These are phyloP conservation scores for Fraxinus paxiana DNA, from an alignment of 305 asterid species.

Conservation along the genomic window DNA sequence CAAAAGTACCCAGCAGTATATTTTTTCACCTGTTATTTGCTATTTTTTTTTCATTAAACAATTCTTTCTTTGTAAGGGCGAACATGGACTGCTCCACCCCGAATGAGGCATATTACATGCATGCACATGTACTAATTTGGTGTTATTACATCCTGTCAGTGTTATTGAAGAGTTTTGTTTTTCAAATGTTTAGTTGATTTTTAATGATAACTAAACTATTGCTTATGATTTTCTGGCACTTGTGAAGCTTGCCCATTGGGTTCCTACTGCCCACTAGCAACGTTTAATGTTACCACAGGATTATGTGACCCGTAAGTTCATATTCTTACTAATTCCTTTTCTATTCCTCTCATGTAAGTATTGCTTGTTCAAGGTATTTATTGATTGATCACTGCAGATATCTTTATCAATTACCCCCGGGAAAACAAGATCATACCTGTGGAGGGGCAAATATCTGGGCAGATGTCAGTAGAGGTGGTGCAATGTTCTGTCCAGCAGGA, in stretches of 20 bases:
- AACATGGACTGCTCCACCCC: background rate
- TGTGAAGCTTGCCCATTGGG: constrained; percentile 86
- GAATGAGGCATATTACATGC: background rate
- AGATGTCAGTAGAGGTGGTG: constrained; percentile 57
- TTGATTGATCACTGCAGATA: constrained; percentile 42
- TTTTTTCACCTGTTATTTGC: background rate
- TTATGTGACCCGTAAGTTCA: constrained; percentile 78
- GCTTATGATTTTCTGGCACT: constrained; percentile 13
- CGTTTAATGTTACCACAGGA: constrained; percentile 56
- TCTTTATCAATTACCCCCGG: constrained; percentile 69
- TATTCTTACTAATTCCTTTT: background rate
- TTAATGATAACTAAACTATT: constrained; percentile 18
- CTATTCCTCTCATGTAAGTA: background rate
- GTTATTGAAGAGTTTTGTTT: background rate
- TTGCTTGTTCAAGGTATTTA: constrained; percentile 11
- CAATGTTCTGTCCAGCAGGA: constrained; percentile 83
- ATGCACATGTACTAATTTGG: background rate
- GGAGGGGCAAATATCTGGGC: constrained; percentile 97
- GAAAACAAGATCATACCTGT: constrained; percentile 56
- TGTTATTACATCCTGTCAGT: background rate
- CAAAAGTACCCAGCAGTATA: background rate
- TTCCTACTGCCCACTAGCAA: constrained; percentile 68
- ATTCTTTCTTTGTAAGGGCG: background rate
- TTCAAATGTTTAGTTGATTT: background rate
- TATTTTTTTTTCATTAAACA: background rate